Base-by-base conservation (phyloP, 2,329 filamentous ascomycete species). In the Tolypocladium tropicale region DNA sequence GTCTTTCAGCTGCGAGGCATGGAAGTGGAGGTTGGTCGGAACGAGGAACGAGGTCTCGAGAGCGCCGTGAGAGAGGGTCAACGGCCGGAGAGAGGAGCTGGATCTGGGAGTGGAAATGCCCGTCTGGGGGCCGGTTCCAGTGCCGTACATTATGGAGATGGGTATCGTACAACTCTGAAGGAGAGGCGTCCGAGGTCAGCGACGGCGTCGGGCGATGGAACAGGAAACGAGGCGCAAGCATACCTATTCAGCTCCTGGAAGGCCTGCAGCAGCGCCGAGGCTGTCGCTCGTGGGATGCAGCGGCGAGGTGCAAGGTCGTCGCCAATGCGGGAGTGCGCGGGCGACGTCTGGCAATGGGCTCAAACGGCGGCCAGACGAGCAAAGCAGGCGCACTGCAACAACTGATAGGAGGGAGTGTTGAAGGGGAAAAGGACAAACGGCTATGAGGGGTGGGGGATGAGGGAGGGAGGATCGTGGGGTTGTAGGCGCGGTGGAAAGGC, bases 31-130 rank as follows among this genome's bases (percentile, higher is more conserved):
- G 67, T 86, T 89, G 64, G 94, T 97, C 57, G 94, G 93, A 70
- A 99, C 89, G 68, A 96, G 86, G 72, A 99, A 94, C 55, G 90
- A 93, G 68, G 95, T 90, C 74, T 99, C 94, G 76, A 99, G 91
- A 55, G 90, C 90, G 72, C 95, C 94, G 75, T 99, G 94, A 63
- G 85, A 82, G 68, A 99, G 82, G 67, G 89, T 90, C 69, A 99
- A 84, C 61, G 94, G 93, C 64, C 94, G 89, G 63, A 96, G 85
- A 62, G 93, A 96, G 63, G 91, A 86, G 65, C 89, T 94, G 56
- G 93, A 96, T 76, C 94, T 88, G 66, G 94, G 94, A 65, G 94
- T 99, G 64, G 92, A 95, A 70, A 96, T 91, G 76, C 94, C 94
- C 78, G 94, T 99, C 76, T 96, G 92, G 60, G 89, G 85, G 76